These are phyloP conservation scores for Toxicodendron radicans DNA, from an alignment of 345 rosid genomes.

Conservation along the genomic window DNA sequence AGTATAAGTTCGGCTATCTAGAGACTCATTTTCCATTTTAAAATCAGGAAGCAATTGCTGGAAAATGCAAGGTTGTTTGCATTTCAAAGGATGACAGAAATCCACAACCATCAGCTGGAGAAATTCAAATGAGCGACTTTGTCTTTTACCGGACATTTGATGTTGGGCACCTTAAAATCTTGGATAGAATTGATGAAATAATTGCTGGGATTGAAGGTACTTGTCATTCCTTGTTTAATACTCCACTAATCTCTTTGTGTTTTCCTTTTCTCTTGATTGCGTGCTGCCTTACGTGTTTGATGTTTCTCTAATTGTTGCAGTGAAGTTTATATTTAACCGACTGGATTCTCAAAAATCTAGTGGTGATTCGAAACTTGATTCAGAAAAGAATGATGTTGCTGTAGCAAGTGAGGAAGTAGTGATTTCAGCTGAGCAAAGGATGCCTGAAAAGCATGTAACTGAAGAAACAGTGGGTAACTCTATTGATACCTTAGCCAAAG, in stretches of 20 bases:
- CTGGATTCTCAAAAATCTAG: slow-evolving; percentile 26
- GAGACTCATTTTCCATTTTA: slow-evolving; percentile 7
- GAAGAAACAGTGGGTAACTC: slow-evolving; percentile 22
- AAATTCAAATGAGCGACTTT: slow-evolving; percentile 56
- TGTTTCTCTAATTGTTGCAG: slow-evolving; percentile 54
- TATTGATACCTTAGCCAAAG: slow-evolving; percentile 26
- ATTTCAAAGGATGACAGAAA: slow-evolving; percentile 73
- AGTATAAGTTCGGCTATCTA: slow-evolving; percentile 1
- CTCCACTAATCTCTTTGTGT: background rate
- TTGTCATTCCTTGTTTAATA: slow-evolving; percentile 13
- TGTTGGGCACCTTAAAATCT: slow-evolving; percentile 45
- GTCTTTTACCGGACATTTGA: slow-evolving; percentile 73
- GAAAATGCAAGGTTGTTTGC: slow-evolving; percentile 90
- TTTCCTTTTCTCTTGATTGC: background rate
- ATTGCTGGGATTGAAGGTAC: slow-evolving; percentile 74
- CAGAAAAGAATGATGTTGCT: slow-evolving; percentile 24
- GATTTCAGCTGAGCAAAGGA: slow-evolving; percentile 19
- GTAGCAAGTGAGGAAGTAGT: slow-evolving; percentile 10
- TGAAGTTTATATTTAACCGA: slow-evolving; percentile 58
- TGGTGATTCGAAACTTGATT: slow-evolving; percentile 31
- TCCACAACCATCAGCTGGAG: slow-evolving; percentile 56
- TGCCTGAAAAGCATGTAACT: slow-evolving; percentile 17
- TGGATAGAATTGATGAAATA: slow-evolving; percentile 58
- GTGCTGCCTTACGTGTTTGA: slow-evolving; percentile 19
- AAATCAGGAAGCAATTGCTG: slow-evolving; percentile 79